Conservation (phyloP, 257 asterid genomes). For the Prunella vulgaris region DNA sequence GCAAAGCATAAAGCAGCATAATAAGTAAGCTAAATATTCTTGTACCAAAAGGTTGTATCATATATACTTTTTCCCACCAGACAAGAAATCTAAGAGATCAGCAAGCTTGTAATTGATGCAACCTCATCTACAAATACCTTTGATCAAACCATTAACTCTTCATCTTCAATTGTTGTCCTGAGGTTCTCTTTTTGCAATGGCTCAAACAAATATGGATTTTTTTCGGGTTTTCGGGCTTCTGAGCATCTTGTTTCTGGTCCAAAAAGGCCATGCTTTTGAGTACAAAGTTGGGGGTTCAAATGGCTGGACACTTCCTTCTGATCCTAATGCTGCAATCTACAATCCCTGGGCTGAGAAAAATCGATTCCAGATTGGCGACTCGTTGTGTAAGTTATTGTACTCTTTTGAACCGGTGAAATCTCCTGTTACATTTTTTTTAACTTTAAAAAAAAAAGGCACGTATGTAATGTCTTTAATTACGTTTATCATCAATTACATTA, state of each 20-base stretch:
- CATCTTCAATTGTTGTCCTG: background rate
- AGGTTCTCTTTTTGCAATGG: conserved; percentile 34
- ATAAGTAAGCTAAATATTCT: conserved; percentile 3
- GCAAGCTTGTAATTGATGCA: conserved; percentile 35
- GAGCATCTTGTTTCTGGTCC: conserved; percentile 31
- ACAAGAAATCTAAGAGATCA: conserved; percentile 40
- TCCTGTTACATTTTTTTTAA: no score
- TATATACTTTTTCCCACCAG: conserved; percentile 30
- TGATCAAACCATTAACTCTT: background rate
- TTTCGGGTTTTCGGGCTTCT: conserved; percentile 28
- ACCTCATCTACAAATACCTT: conserved; percentile 26
- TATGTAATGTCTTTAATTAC: no score
- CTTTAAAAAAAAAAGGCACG: no score
- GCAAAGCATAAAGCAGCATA: conserved; percentile 50
- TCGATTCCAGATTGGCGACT: conserved; percentile 50
- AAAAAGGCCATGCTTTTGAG: conserved; percentile 41
- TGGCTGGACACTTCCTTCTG: conserved; percentile 66
- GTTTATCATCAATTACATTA: no score
- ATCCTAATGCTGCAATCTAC: conserved; percentile 39
- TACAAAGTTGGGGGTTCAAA: conserved; percentile 63
- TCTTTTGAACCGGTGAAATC: background rate
- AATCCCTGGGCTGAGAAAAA: conserved; percentile 49
- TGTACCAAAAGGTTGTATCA: background rate
- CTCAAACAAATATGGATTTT: conserved; percentile 18
- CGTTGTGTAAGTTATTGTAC: conserved; percentile 31